A percentile compares a stretch with the other conserved stretches of the same genome.
Conservation (phyloP, 768 basidiomycete species). For the Kwoniella sp. region DNA sequence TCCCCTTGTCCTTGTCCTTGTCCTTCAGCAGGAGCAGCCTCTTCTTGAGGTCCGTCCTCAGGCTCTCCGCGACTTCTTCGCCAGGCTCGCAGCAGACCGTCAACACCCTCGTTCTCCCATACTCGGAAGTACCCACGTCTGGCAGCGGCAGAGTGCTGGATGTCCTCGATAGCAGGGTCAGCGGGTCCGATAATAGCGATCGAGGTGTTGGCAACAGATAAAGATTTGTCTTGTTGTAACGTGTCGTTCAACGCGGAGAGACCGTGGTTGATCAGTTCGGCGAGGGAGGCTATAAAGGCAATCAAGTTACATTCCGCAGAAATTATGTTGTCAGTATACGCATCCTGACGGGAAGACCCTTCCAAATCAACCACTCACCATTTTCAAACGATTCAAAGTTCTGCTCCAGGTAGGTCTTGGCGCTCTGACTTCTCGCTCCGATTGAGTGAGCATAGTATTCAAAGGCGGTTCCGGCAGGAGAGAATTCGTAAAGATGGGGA, state of each 20-base stretch:
- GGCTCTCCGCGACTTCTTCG: constrained; percentile 59
- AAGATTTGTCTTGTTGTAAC: constrained; percentile 96
- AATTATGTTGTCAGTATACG: no score
- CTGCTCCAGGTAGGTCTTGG: constrained; percentile 97
- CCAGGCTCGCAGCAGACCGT: constrained; percentile 77
- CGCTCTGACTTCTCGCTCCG: constrained; percentile 95
- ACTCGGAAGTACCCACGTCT: constrained; percentile 74
- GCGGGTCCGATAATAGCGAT: constrained; percentile 80
- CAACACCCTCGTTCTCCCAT: constrained; percentile 77
- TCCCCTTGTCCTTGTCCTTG: constrained; percentile 12
- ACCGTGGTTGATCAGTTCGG: constrained; percentile 88
- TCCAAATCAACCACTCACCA: constrained; percentile 64
- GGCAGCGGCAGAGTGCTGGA: constrained; percentile 61
- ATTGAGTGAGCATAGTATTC: constrained; percentile 99
- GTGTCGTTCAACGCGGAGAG: constrained; percentile 94
- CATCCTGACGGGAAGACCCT: background rate
- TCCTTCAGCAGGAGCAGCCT: constrained; percentile 15
- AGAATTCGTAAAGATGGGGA: constrained; percentile 97
- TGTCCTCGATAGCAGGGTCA: constrained; percentile 61
- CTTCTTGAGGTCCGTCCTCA: constrained; percentile 42
- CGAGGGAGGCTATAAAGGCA: constrained; percentile 69
- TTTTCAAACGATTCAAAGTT: constrained; percentile 84
- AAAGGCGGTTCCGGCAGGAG: constrained; percentile 93
- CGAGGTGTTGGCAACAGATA: constrained; percentile 89
- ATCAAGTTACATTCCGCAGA: no score